These are phyloP conservation scores for Dipteronia dyeriana DNA, from an alignment of 345 rosid species.

Conservation along the genomic window DNA sequence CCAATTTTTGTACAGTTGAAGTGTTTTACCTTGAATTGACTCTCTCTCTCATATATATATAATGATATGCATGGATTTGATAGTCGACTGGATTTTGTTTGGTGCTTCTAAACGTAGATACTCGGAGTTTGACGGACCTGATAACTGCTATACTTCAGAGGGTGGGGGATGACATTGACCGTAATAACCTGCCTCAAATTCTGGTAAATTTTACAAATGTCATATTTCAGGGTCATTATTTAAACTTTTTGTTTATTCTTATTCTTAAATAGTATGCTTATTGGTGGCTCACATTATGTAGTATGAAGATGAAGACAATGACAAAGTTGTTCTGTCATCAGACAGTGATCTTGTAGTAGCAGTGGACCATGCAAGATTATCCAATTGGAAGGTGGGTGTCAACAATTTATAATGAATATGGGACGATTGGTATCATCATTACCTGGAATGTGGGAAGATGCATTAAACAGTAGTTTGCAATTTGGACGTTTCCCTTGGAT, in stretches of 20 bases:
- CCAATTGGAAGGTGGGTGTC: constrained; percentile 81
- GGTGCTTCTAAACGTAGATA: constrained; percentile 47
- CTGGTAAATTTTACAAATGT: constrained; percentile 51
- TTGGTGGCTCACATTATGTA: constrained; percentile 28
- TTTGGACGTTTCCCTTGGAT: no score
- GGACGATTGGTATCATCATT: neutral
- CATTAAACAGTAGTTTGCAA: neutral
- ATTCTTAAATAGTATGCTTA: constrained; percentile 13
- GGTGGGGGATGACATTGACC: constrained; percentile 81
- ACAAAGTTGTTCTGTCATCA: constrained; percentile 86
- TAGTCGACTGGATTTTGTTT: constrained; percentile 18
- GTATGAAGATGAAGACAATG: constrained; percentile 98
- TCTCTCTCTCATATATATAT: neutral
- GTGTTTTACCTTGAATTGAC: neutral
- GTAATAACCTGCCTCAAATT: constrained; percentile 76
- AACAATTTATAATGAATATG: neutral
- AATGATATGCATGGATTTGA: neutral
- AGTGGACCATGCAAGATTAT: constrained; percentile 86
- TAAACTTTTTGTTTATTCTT: constrained; percentile 10
- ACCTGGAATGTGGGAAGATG: neutral
- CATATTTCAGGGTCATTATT: neutral
- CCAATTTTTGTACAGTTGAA: no score
- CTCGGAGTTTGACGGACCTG: constrained; percentile 74
- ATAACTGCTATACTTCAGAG: constrained; percentile 85
- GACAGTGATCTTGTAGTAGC: constrained; percentile 86